These are phyloP conservation scores for Penicillium dipodomyicola DNA, from an alignment of 495 filamentous ascomycete species.

Conservation along the genomic window DNA sequence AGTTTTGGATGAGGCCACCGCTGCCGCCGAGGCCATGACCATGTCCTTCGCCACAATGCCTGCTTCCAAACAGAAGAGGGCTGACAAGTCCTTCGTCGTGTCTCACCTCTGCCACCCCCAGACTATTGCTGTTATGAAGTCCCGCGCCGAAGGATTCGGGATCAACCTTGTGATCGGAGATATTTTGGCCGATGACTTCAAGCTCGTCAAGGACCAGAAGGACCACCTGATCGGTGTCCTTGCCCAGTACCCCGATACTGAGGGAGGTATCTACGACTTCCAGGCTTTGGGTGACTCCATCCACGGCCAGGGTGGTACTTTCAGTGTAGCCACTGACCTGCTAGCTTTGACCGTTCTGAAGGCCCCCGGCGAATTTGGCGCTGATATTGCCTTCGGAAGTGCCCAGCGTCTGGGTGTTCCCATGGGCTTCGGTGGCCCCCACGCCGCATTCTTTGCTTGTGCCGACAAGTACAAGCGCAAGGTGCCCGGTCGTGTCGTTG, in stretches of 20 bases:
- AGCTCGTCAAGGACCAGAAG: slow-evolving; percentile 67
- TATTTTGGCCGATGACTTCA: slow-evolving; percentile 59
- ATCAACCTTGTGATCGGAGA: slow-evolving; percentile 75
- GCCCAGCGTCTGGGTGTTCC: slow-evolving; percentile 95
- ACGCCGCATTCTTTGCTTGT: slow-evolving; percentile 96
- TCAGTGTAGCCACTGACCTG: slow-evolving; percentile 90
- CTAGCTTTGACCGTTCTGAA: slow-evolving; percentile 86
- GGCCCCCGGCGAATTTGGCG: slow-evolving; percentile 93
- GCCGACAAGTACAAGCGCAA: slow-evolving; percentile 92
- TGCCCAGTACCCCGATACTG: slow-evolving; percentile 92
- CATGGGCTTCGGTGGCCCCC: slow-evolving; percentile 90
- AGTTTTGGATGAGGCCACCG: slow-evolving; percentile 89
- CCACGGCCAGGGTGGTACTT: slow-evolving; percentile 75
- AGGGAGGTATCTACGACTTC: slow-evolving; percentile 78
- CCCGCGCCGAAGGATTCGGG: slow-evolving; percentile 90
- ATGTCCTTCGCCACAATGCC: slow-evolving; percentile 81
- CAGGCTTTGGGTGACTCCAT: slow-evolving; percentile 68
- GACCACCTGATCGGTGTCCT: slow-evolving; percentile 87
- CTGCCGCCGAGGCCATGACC: slow-evolving; percentile 97
- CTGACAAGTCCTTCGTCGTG: slow-evolving; percentile 78
- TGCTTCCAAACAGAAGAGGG: slow-evolving; percentile 65
- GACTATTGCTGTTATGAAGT: slow-evolving; percentile 80
- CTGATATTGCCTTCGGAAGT: slow-evolving; percentile 95
- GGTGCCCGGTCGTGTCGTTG: slow-evolving; percentile 90
- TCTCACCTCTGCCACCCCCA: slow-evolving; percentile 83